Evolutionary conservation across 2,329 filamentous ascomycete genomes (phyloP).

Genomic region (Chaetomium sp.): DNA sequence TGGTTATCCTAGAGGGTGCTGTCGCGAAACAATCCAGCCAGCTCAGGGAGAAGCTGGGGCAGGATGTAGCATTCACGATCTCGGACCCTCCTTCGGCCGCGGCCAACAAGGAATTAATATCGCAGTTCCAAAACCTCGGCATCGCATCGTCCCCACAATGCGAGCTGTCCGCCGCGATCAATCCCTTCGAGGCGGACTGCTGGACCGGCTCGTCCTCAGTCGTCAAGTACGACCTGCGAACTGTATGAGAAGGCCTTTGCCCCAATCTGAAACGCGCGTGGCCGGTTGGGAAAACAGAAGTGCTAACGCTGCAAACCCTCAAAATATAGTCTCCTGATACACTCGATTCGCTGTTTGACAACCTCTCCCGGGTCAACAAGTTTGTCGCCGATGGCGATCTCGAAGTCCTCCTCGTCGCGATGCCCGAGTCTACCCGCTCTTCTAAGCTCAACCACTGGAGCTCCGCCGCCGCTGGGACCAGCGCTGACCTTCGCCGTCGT

Average conservation of each 20-base stretch:
- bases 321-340: slow-evolving; percentile 33
- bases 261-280: not conserved
- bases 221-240: slow-evolving; percentile 38
- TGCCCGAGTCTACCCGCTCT: slow-evolving; percentile 41
- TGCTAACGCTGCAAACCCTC: slow-evolving; percentile 15
- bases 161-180: slow-evolving; percentile 34
- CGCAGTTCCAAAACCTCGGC: slow-evolving; percentile 32
- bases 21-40: slow-evolving; percentile 37
- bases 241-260: slow-evolving; percentile 29
- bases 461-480: slow-evolving; percentile 26
- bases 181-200: slow-evolving; percentile 39
- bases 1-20: slow-evolving; percentile 54
- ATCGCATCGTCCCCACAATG: slow-evolving; percentile 33
- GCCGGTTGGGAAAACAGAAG: too few species aligned
- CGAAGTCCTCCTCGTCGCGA: slow-evolving; percentile 50
- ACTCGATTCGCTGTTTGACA: slow-evolving; percentile 38
- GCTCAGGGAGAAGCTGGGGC: slow-evolving; percentile 37
- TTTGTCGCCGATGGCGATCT: slow-evolving; percentile 45
- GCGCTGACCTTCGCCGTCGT: slow-evolving; percentile 41
- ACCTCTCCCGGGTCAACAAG: slow-evolving; percentile 38
- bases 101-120: slow-evolving; percentile 38
- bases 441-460: slow-evolving; percentile 37
- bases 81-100: slow-evolving; percentile 38
- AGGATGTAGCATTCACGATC: slow-evolving; percentile 44
- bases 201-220: slow-evolving; percentile 40